Conservation (phyloP, 2,329 filamentous ascomycete species). For the Alternaria hordeiaustralica region DNA sequence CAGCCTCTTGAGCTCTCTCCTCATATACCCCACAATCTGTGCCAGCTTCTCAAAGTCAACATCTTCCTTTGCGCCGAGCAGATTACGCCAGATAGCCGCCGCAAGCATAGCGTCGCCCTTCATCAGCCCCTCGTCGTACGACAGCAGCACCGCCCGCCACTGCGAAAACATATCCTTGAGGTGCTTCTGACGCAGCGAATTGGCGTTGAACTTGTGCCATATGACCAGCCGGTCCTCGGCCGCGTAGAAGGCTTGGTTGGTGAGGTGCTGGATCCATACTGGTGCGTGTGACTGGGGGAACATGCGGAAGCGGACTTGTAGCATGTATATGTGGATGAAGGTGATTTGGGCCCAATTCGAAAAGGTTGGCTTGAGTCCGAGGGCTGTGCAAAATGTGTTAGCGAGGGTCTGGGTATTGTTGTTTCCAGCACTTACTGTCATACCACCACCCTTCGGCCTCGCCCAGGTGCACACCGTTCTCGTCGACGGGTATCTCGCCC, state of each 20-base stretch:
- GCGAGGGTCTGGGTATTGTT: not conserved
- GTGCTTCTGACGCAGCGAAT: slow-evolving; percentile 64
- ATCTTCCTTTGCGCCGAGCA: slow-evolving; percentile 77
- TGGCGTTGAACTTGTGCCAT: slow-evolving; percentile 70
- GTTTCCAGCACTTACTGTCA: slow-evolving; percentile 63
- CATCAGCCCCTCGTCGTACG: slow-evolving; percentile 82
- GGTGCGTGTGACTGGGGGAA: slow-evolving; percentile 73
- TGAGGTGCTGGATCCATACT: slow-evolving; percentile 85
- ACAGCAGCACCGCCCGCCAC: slow-evolving; percentile 85
- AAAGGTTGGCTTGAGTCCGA: slow-evolving; percentile 84
- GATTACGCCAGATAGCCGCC: slow-evolving; percentile 88
- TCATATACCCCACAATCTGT: slow-evolving; percentile 68
- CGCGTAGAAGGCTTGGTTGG: slow-evolving; percentile 94
- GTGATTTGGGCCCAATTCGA: slow-evolving; percentile 95
- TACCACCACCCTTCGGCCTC: slow-evolving; percentile 81
- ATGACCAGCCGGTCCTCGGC: slow-evolving; percentile 84
- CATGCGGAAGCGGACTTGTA: slow-evolving; percentile 82
- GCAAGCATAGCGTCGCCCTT: slow-evolving; percentile 80
- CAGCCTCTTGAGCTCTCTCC: slow-evolving; percentile 62
- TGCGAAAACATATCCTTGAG: slow-evolving; percentile 90
- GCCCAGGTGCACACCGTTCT: slow-evolving; percentile 83
- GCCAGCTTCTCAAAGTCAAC: slow-evolving; percentile 68
- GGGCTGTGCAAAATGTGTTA: slow-evolving; percentile 59
- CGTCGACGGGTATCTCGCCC: slow-evolving; percentile 71
- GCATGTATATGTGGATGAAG: slow-evolving; percentile 93